Evolutionary conservation across 2,329 filamentous ascomycete species (phyloP), one percentile per base, ranked within the genome.

Genomic region (Colletotrichum sojae): DNA sequence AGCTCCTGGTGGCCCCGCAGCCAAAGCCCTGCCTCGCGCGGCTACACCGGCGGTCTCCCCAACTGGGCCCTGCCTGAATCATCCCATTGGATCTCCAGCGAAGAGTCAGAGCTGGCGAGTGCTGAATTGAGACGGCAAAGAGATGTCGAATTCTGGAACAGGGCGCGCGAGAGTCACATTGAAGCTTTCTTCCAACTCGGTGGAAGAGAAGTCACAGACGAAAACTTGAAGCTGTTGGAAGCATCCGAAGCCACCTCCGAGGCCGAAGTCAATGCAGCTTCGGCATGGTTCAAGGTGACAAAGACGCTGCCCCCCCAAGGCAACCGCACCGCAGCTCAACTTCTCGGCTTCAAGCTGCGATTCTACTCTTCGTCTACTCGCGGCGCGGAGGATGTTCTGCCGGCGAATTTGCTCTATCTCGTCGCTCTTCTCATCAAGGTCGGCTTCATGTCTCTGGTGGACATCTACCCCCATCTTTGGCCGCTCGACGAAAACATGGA

Each of bases 1-100:
- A 98, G 95, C 82, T 97, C 95, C 25, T 99, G 96, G 96, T 99
- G 96, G 96, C 96, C 96, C 2, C 90, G 91, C 57, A 89, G 89
- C 57, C 85, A 79, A 25, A 79, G 76, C 72, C 77, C 76, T 54
- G 75, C 78, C 52, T 77, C 82, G 12, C 77, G 77, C 40, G 80
- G 85, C 18, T 87, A 87, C 55, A 83, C 88, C 15, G 87, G 88
- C 3, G 91, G 93, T 0, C 83, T 98, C n/a, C 96, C 95, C 0
- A 85, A 85, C 31, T 98, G 96, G 95, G 95, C 95, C 15, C 82
- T 93, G 25, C 94, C 95, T 12, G 89, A 88, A 15, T 93, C 90
- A 53, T 78, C 85, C 5, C 85, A 87, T 8, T 93, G 89, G 86
- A 82, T 82, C 25, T 86, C 88, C 13, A 90, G 85, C 1, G 91